phyloP scores from a whole-genome alignment of 2,329 filamentous ascomycete species.

The Neofusicoccum cordaticola region DNA sequence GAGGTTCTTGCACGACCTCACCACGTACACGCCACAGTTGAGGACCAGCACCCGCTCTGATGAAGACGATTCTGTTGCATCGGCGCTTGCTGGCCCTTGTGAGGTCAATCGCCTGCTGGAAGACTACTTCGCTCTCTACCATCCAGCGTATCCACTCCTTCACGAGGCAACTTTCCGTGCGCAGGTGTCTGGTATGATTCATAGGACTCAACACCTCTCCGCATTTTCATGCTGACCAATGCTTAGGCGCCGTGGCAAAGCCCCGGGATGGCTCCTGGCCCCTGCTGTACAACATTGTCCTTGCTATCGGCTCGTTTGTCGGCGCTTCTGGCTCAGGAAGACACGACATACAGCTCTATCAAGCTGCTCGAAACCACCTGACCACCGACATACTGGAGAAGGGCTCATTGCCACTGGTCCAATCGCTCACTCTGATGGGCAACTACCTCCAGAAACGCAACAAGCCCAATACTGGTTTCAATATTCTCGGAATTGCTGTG shows the following conservation, averaged over 20 bases:
- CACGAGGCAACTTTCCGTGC: constrained; percentile 49
- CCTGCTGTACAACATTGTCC: constrained; percentile 34
- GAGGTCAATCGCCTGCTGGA: constrained; percentile 26
- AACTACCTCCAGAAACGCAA: constrained; percentile 52
- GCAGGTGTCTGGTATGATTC: constrained; percentile 43
- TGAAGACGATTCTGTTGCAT: neutral
- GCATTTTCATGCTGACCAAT: neutral
- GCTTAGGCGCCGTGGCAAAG: constrained; percentile 27
- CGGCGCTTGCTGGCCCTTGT: neutral
- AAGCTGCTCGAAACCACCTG: constrained; percentile 46
- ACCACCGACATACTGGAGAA: constrained; percentile 48
- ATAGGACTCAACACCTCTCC: constrained; percentile 26
- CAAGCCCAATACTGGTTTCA: constrained; percentile 52
- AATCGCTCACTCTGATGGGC: constrained; percentile 47
- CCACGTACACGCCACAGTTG: neutral
- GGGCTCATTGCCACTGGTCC: constrained; percentile 49
- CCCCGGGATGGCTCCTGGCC: constrained; percentile 43
- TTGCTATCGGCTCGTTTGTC: constrained; percentile 46
- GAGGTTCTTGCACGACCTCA: constrained; percentile 22
- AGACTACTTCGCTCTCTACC: constrained; percentile 48
- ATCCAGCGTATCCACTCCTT: constrained; percentile 47
- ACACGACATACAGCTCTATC: constrained; percentile 46
- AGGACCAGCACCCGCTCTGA: neutral
- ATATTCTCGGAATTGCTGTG: constrained; percentile 47
- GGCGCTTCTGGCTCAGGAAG: constrained; percentile 41